Evolutionary conservation across 2,329 filamentous ascomycete species (phyloP), one percentile per base, ranked within the genome.

Genomic region (Metarhizium anisopliae): DNA sequence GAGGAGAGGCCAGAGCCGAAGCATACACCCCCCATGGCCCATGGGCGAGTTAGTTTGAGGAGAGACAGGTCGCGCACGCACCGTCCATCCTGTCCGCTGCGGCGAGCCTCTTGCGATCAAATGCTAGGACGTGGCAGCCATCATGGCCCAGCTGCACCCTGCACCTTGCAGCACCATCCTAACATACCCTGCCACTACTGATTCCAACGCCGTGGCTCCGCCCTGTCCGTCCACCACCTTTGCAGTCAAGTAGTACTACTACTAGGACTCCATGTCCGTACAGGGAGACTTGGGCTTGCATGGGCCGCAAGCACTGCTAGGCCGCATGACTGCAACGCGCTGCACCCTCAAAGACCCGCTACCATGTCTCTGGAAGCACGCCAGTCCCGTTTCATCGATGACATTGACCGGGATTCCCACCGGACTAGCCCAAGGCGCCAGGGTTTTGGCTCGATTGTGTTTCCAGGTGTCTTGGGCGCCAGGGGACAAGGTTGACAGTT

Each of bases 321-420:
- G 25, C 25, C 25, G 25, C 25, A 6, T 18, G 16, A 43, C 14
- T 18, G 11, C 43, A 49, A 30, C 25, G 45, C 6, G 45, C 43
- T 50, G 43, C 51, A 30, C 38, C 51, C 25, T 35, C 14, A 8
- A 32, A 20, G 49, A 47, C 47, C 55, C 52, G 55, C 55, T 40
- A 51, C 51, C 55, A 35, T 53, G 55, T 56, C 45, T 53, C 55
- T 56, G 55, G 51, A 56, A 56, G 38, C 51, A 56, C 55, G 29
- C 55, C 55, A 56, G 47, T 56, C 52, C 52, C 47, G 32, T 51
- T 56, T 53, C 51, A 51, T 56, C 40, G 32, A 20, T 49, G 55
- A 32, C 35, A 47, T 35, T 35, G 55, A 52, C 52, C 14, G 16
- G 55, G 52, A 51, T 56, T 18, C 43, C 32, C 6, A 18, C 51